Base-by-base conservation (phyloP, 257 asterid genomes). In the Misopates orontium region DNA sequence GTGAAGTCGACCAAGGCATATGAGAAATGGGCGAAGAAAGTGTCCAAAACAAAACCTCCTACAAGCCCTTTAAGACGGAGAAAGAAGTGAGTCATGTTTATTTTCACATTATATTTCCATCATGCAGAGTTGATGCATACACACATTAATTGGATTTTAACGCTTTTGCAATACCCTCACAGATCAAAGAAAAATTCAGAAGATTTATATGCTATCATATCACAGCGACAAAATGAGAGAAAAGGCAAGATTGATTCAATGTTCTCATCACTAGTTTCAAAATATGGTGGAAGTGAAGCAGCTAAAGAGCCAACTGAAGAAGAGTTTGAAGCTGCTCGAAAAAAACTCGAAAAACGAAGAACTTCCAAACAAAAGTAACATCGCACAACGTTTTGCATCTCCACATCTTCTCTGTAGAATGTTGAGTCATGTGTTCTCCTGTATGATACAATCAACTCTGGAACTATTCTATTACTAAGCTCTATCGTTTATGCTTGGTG, bases 251-350 rank as follows among this genome's bases (percentile, higher is more conserved):
- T 87, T 31, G 88, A 93, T 77, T 83, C 95, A 24, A 77, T 94
- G 95, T 81, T 90, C 63, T 83, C 99, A 44, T 82, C 99, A 49
- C 79, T 94, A 55, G 85, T 78, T 58, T 83, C 79, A 82, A 90
- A 77, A 75, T 90, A 85, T 14, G 95, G 97, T 54, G 95, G 95
- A 16, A 69, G 61, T 36, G 85, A 71, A 58, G 64, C 80, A 28
- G 70, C 39, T 39, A 68, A 87, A 1, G 91, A 88, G 70, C 99
- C 99, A 40, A 88, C 87, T 64, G 96, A 93, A 69, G 97, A 86
- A 77, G 99, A 94, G 72, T 90, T 94, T 49, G 95, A 88, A 88
- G 96, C 97, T 73, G 85, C 90, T 68, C 83, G 83, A 31, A 73
- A 39, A 58, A 94, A 72, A 70, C 81, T 94, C 1, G 96, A 88